These are phyloP conservation scores for Chiua sp. DNA, from an alignment of 1,284 basidiomycete genomes.

Conservation along the genomic window DNA sequence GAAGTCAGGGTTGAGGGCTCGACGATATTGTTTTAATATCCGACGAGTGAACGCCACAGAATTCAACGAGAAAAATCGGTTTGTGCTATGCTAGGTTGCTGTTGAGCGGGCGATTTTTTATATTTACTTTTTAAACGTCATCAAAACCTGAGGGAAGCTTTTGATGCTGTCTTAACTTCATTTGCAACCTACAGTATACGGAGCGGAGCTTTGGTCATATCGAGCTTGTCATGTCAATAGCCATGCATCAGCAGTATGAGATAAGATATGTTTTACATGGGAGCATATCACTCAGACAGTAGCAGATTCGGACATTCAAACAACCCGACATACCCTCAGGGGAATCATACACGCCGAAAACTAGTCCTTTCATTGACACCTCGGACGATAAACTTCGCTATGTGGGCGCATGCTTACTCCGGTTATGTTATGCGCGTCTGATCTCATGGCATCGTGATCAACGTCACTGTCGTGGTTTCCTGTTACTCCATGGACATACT, in stretches of 20 bases:
- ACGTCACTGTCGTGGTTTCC: neutral
- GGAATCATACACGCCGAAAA: neutral
- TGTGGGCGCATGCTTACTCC: neutral
- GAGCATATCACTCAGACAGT: neutral
- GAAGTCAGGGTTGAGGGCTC: neutral
- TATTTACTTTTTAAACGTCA: neutral
- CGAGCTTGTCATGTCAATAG: neutral
- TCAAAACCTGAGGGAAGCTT: no score
- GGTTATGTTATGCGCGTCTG: neutral
- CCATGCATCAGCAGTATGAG: neutral
- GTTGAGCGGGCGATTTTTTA: neutral
- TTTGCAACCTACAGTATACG: neutral
- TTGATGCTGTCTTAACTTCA: neutral
- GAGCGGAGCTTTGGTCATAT: neutral
- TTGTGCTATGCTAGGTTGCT: neutral
- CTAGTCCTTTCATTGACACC: neutral
- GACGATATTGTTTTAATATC: neutral
- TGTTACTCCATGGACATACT: neutral
- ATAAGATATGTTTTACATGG: neutral
- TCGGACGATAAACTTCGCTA: neutral
- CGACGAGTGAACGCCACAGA: neutral
- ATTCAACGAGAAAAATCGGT: neutral
- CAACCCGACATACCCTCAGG: neutral
- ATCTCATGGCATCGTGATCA: neutral
- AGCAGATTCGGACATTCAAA: neutral